Evolutionary conservation across 148 eudicot genomes (phyloP), one percentile per base, ranked within the genome.

Genomic region (Camellia japonica): DNA sequence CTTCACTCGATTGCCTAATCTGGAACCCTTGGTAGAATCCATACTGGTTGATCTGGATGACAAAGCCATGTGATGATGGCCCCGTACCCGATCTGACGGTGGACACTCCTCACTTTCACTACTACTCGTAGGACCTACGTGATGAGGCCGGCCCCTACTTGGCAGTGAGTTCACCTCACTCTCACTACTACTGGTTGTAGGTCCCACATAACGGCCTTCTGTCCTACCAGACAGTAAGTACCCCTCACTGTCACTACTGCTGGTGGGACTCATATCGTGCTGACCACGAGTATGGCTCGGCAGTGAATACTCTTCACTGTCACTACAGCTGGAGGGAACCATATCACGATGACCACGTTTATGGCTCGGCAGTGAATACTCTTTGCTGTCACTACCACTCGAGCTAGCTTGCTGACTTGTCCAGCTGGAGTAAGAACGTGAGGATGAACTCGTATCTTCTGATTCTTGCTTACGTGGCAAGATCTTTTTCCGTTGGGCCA

Each of bases 371-470:
- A 20, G 58, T 49, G 81, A 80, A 52, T 59, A 6, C 8, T 44
- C n/a, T 62, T 79, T 74, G 12, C 65, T 78, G 14, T 65, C 51
- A 59, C 60, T 49, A 59, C 66, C 68, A 30, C 63, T 20, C 23
- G 44, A 69, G 70, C 81, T 77, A 68, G 64, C 75, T 74, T 71
- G 67, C 79, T 69, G 81, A 79, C 83, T 86, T 68, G 66, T 81
- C 86, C 80, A 78, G 82, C 79, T 60, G 74, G 90, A 85, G 75
- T 88, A 84, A 82, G 78, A 20, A 59, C 72, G 43, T 76, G 86
- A 81, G 41, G 75, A 77, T 76, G 82, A 83, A 73, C 81, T 62
- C 15, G 87, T 75, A 68, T 79, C 86, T 19, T 85, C 88, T 72
- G 87, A 85, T 44, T 77, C 78, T 77, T 52, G 62, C 16, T 59